Conservation (phyloP, 805 yeast species). For the Myxozyma lipomycoides region DNA sequence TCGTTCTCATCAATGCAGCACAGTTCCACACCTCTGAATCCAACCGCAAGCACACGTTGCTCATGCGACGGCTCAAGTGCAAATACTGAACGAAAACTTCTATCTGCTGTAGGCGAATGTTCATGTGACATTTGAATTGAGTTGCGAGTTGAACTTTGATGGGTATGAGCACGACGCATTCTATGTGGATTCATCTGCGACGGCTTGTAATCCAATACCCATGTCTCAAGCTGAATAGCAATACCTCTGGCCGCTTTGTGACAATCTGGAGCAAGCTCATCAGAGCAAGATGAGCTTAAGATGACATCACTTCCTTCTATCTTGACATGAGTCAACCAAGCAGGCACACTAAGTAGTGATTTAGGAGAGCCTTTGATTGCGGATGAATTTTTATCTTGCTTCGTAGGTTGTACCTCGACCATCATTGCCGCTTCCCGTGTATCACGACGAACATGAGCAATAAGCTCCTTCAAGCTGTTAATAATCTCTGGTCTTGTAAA, state of each 20-base stretch:
- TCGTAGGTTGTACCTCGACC: too few relatives aligned
- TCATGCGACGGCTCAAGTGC: slow-evolving; percentile 13
- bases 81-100: not conserved
- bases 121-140: not conserved
- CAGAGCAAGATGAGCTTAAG: slow-evolving; percentile 18
- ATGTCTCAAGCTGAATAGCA: slow-evolving; percentile 20
- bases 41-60: slow-evolving; percentile 29
- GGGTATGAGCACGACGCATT: slow-evolving; percentile 6
- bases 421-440: not conserved
- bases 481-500: slow-evolving; percentile 27
- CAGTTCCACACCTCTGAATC: slow-evolving; percentile 30
- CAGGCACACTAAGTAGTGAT: slow-evolving; percentile 25
- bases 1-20: slow-evolving; percentile 32
- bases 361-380: slow-evolving; percentile 1
- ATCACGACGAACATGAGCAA: slow-evolving; percentile 16
- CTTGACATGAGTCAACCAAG: slow-evolving; percentile 33
- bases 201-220: slow-evolving; percentile 25
- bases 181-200: not conserved
- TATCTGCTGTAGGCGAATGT: not conserved
- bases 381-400: not conserved
- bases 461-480: slow-evolving; percentile 20
- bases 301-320: slow-evolving; percentile 32
- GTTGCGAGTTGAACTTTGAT: not conserved
- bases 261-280: slow-evolving; percentile 2
- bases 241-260: slow-evolving; percentile 17